A percentile compares a stretch with the other conserved stretches of the same genome.
phyloP scores from a whole-genome alignment of 2,329 filamentous ascomycete genomes.

The Alternaria sp. region DNA sequence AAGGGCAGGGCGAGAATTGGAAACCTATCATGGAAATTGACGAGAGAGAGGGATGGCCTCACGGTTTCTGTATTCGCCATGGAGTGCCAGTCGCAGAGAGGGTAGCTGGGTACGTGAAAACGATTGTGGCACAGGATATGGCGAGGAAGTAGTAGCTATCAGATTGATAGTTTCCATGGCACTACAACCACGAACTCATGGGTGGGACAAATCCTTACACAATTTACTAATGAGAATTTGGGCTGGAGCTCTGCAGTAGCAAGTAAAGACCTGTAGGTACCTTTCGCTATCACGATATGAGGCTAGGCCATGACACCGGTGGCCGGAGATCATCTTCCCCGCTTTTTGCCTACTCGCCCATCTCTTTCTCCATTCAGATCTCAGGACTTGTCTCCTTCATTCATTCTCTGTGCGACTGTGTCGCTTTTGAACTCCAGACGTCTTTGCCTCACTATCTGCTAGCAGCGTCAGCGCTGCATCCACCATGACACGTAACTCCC shows the following conservation, averaged over 20 bases:
- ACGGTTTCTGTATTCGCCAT: slow-evolving; percentile 66
- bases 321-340: neutral
- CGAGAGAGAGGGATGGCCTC: slow-evolving; percentile 61
- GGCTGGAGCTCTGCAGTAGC: neutral
- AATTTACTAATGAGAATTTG: neutral
- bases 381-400: neutral
- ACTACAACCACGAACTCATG: neutral
- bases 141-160: slow-evolving; percentile 5
- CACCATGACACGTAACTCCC: neutral
- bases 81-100: slow-evolving; percentile 60
- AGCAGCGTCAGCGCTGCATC: neutral
- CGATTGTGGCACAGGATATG: slow-evolving; percentile 48
- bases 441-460: neutral
- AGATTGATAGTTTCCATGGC: neutral
- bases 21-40: slow-evolving; percentile 64
- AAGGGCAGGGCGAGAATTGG: slow-evolving; percentile 43
- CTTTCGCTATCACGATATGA: neutral
- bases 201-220: neutral
- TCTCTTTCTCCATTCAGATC: neutral
- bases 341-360: neutral
- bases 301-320: neutral
- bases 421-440: neutral
- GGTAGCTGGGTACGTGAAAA: slow-evolving; percentile 58
- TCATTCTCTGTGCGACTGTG: neutral
- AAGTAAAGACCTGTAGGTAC: neutral